A percentile compares a stretch with the other conserved stretches of the same genome.
These are phyloP conservation scores for Dactylellina sp. DNA, from an alignment of 2,329 filamentous ascomycete species.

Conservation along the genomic window DNA sequence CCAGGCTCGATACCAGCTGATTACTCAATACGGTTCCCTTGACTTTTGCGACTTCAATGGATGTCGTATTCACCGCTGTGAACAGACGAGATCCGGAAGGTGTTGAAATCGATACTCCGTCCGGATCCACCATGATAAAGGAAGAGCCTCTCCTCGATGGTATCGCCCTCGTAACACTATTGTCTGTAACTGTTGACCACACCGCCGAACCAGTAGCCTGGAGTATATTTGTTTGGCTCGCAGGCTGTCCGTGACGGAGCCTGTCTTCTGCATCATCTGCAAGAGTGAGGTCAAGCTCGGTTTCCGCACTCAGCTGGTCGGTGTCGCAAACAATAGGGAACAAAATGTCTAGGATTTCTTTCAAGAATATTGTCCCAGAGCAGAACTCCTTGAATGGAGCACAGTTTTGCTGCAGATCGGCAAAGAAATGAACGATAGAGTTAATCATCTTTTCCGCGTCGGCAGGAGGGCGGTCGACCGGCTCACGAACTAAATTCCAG, in stretches of 20 bases:
- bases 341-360: constrained; percentile 80
- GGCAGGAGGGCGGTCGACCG: constrained; percentile 59
- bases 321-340: constrained; percentile 90
- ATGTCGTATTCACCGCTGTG: constrained; percentile 62
- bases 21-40: constrained; percentile 64
- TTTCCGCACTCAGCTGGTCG: constrained; percentile 83
- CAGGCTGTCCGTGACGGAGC: constrained; percentile 68
- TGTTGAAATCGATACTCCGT: constrained; percentile 25
- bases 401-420: constrained; percentile 81
- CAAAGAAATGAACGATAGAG: constrained; percentile 81
- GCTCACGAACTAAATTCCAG: constrained; percentile 31
- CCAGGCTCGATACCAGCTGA: constrained; percentile 71
- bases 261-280: constrained; percentile 80
- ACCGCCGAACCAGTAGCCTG: constrained; percentile 54
- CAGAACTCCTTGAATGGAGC: constrained; percentile 84
- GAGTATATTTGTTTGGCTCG: constrained; percentile 65
- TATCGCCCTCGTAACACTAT: constrained; percentile 40
- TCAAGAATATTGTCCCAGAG: constrained; percentile 80
- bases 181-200: constrained; percentile 55
- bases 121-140: constrained; percentile 77
- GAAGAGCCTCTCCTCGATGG: constrained; percentile 77
- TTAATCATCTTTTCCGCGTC: constrained; percentile 76
- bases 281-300: constrained; percentile 82
- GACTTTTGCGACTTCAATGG: constrained; percentile 70
- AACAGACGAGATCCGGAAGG: constrained; percentile 56